Evolutionary conservation across 139 green algal genomes (phyloP).

Genomic region (Chlamydomonas asymmetrica): DNA sequence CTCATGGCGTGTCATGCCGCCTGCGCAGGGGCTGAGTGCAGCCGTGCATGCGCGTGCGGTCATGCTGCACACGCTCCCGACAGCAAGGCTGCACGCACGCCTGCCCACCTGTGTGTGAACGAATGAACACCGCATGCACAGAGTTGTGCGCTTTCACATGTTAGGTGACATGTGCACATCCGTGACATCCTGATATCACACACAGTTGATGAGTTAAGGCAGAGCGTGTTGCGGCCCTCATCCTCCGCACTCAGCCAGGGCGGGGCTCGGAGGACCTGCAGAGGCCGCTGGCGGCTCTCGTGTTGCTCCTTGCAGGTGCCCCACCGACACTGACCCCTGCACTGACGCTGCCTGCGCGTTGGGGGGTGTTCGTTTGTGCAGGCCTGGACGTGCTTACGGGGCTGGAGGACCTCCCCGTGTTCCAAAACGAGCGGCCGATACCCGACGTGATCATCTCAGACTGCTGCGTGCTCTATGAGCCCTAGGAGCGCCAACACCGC

Average conservation of each 20-base stretch:
- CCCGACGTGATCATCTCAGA: slow-evolving; percentile 30
- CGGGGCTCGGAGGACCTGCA: background rate
- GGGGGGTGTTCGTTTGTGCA: background rate
- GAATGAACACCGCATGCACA: no score
- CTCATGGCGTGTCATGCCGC: no score
- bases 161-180: background rate
- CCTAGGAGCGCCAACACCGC: no score
- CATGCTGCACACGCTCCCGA: no score
- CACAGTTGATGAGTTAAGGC: no score
- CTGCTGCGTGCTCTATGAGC: slow-evolving; percentile 16
- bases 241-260: no score
- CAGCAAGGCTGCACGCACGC: no score
- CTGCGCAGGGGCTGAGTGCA: no score
- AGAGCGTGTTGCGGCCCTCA: no score
- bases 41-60: no score
- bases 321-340: background rate
- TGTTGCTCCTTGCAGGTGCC: background rate
- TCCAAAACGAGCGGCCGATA: slow-evolving; percentile 39
- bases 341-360: background rate
- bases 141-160: background rate
- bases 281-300: background rate
- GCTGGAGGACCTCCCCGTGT: background rate
- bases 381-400: slow-evolving; percentile 1
- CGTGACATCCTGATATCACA: no score
- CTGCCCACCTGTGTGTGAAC: no score